Base-by-base conservation (phyloP, 2,329 filamentous ascomycete genomes). In the Colletotrichum brevisporum region DNA sequence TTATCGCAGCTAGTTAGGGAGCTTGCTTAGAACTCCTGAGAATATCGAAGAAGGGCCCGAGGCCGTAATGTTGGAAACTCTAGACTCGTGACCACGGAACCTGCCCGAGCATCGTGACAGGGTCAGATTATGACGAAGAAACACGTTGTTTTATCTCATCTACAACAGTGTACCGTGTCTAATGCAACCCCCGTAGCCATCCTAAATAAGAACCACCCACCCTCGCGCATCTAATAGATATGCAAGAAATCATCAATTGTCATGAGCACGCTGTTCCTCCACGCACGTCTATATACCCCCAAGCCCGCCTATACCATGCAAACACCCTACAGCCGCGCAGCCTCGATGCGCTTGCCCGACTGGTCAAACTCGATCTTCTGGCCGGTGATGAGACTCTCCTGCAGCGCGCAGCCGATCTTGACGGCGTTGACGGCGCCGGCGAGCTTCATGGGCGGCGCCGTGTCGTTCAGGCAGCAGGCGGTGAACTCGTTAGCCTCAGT, bases 401-500 rank as follows among this genome's bases (percentile, higher is more conserved):
- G 88, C 70, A 91, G 76, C 9, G 87, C 88, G 60, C 84, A 84
- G 0, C 88, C 90, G 77, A 92, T 91, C 75, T 83, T 83, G 13
- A 92, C 84, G 0, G 88, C 85, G 70, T 87, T 83, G 16, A 91
- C 86, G 2, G 89, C 89, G 21, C 88, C 86, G 39, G 79, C 78
- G 51, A 91, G 76, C 77, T 86, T 86, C 74, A 91, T 83, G 0
- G 89, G 88, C 57, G 89, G 78, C 39, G 82, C 77, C 18, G 79
- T 86, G 72, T 86, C 78, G 70, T 91, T 87, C 56, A 92, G 77
- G 67, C 88, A 88, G 24, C 81, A 83, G 12, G 84, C 86, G 0
- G 88, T 88, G 71, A 91, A 92, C 78, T 91, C 88, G 67, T 89
- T 87, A 8, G 86, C 85, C 78, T 92, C 89, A 18, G 80, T 85